Percentiles rank a stretch among this genome's conserved stretches.
These are phyloP conservation scores for Botrytis pseudocinerea DNA, from an alignment of 2,329 filamentous ascomycete species.

Conservation along the genomic window DNA sequence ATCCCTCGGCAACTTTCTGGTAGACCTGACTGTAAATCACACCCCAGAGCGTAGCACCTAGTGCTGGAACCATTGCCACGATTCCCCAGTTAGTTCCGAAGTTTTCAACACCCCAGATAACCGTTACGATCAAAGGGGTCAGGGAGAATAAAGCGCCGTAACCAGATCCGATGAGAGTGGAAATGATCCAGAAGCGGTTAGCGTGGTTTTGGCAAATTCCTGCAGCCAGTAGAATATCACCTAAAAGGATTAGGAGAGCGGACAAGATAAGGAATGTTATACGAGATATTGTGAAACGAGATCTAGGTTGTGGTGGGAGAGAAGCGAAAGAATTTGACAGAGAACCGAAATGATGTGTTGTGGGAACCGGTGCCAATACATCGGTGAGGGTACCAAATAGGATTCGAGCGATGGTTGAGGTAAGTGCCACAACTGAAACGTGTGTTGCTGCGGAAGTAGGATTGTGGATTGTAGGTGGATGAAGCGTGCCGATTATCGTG, in stretches of 20 bases:
- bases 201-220: constrained; percentile 73
- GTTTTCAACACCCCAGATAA: constrained; percentile 98
- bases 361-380: constrained; percentile 68
- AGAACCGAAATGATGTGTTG: constrained; percentile 34
- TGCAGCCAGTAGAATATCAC: constrained; percentile 75
- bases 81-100: constrained; percentile 99
- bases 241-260: constrained; percentile 70
- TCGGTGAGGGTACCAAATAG: constrained; percentile 87
- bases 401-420: constrained; percentile 88
- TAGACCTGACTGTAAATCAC: constrained; percentile 83
- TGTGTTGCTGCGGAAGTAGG: constrained; percentile 70
- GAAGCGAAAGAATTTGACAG: constrained; percentile 39
- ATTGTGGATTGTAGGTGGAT: constrained; percentile 59
- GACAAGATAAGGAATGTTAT: constrained; percentile 77
- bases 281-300: constrained; percentile 66
- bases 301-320: constrained; percentile 42
- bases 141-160: constrained; percentile 92
- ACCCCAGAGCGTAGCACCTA: constrained; percentile 87
- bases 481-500: constrained; percentile 86
- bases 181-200: constrained; percentile 82
- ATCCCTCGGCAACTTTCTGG: constrained; percentile 60
- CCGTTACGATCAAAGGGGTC: constrained; percentile 88
- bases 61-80: constrained; percentile 84
- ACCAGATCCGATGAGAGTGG: constrained; percentile 80
- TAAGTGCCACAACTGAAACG: constrained; percentile 87